Evolutionary conservation across 345 rosid species (phyloP).

Genomic region (Trapa incisa): DNA sequence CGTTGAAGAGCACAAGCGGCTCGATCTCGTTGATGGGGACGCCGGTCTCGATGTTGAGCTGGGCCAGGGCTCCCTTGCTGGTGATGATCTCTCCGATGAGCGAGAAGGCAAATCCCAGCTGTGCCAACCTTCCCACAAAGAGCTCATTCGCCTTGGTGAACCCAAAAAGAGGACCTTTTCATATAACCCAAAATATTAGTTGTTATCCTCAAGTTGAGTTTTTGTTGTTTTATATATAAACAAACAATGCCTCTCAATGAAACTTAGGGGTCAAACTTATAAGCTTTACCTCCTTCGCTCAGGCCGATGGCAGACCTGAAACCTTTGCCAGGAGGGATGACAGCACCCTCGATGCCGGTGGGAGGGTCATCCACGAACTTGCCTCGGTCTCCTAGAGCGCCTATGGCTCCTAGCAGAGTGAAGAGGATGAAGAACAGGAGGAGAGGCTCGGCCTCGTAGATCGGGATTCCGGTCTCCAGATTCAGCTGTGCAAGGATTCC

Average conservation of each 20-base stretch:
- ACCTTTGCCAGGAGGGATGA: slow-evolving; percentile 70
- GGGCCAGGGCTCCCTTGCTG: slow-evolving; percentile 93
- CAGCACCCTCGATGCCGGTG: slow-evolving; percentile 65
- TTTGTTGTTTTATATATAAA: no score
- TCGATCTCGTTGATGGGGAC: slow-evolving; percentile 78
- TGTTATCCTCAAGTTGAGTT: no score
- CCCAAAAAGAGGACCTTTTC: slow-evolving; percentile 81
- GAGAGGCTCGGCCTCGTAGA: slow-evolving; percentile 94
- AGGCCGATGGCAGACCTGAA: slow-evolving; percentile 69
- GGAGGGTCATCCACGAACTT: slow-evolving; percentile 68
- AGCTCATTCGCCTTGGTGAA: slow-evolving; percentile 90
- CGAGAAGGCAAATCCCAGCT: slow-evolving; percentile 87
- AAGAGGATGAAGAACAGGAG: slow-evolving; percentile 90
- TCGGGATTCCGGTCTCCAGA: slow-evolving; percentile 85
- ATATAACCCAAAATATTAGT: background rate
- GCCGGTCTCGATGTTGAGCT: slow-evolving; percentile 92
- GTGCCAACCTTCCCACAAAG: slow-evolving; percentile 92
- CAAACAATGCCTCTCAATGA: no score
- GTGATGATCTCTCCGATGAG: slow-evolving; percentile 88
- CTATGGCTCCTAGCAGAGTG: slow-evolving; percentile 91
- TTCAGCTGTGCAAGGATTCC: slow-evolving; percentile 81
- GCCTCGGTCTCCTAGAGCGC: slow-evolving; percentile 92
- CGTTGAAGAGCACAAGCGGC: slow-evolving; percentile 84
- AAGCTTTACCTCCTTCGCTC: slow-evolving; percentile 59
- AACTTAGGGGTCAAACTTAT: background rate